These are phyloP conservation scores for Arctostaphylos glauca DNA, from an alignment of 148 eudicot species.

Conservation along the genomic window DNA sequence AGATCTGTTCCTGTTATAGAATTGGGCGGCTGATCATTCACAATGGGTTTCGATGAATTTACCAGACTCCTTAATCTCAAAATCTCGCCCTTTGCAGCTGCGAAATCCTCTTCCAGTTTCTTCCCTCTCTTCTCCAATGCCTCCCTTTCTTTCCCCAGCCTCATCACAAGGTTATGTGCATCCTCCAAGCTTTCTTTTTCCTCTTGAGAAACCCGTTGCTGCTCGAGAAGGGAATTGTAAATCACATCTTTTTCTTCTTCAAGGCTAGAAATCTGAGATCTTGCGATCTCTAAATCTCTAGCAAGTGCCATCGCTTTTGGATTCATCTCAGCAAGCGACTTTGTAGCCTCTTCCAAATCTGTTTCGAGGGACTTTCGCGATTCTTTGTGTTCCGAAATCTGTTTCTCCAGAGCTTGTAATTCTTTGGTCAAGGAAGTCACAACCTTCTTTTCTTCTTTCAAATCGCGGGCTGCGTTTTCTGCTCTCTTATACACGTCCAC, in stretches of 20 bases:
- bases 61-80: slow-evolving; percentile 47
- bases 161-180: slow-evolving; percentile 57
- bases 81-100: slow-evolving; percentile 79
- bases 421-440: slow-evolving; percentile 46
- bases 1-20: no score
- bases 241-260: slow-evolving; percentile 56
- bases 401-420: slow-evolving; percentile 46
- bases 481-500: slow-evolving; percentile 49
- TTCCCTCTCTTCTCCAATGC: slow-evolving; percentile 44
- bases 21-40: slow-evolving; percentile 10
- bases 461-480: slow-evolving; percentile 38
- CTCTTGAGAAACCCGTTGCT: slow-evolving; percentile 44
- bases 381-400: slow-evolving; percentile 46
- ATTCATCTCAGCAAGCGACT: slow-evolving; percentile 72
- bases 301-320: slow-evolving; percentile 40
- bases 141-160: slow-evolving; percentile 63
- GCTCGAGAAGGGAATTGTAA: slow-evolving; percentile 38
- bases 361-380: slow-evolving; percentile 45
- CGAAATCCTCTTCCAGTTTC: slow-evolving; percentile 66
- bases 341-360: slow-evolving; percentile 59
- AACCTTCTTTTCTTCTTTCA: slow-evolving; percentile 51
- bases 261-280: slow-evolving; percentile 39
- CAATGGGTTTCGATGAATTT: slow-evolving; percentile 33
- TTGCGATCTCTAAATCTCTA: slow-evolving; percentile 53
- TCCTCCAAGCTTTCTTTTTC: slow-evolving; percentile 64